Conservation (phyloP, 2,329 filamentous ascomycete species). For the Apiospora koreana region DNA sequence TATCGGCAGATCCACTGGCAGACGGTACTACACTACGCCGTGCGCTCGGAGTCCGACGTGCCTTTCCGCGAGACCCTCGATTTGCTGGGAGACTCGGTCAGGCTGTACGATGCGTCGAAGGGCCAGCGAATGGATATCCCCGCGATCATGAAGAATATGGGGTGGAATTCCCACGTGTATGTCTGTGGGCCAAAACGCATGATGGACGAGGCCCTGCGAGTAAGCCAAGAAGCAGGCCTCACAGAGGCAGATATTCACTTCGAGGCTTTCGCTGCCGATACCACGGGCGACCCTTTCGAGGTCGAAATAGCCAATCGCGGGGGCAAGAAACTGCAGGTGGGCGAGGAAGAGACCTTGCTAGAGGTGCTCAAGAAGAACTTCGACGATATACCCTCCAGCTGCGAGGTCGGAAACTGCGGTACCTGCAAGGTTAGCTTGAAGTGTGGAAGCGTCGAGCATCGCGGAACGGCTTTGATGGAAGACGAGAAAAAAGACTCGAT, state of each 20-base stretch:
- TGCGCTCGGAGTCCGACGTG: slow-evolving; percentile 51
- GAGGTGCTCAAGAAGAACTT: slow-evolving; percentile 48
- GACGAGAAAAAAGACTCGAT: slow-evolving; percentile 47
- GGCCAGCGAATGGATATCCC: slow-evolving; percentile 55
- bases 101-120: slow-evolving; percentile 53
- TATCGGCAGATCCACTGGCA: slow-evolving; percentile 48
- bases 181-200: slow-evolving; percentile 61
- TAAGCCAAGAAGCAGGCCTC: slow-evolving; percentile 44
- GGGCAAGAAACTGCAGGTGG: slow-evolving; percentile 41
- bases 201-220: slow-evolving; percentile 51
- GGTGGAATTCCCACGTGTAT: slow-evolving; percentile 55
- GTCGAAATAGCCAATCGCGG: slow-evolving; percentile 48
- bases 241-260: slow-evolving; percentile 56
- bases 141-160: slow-evolving; percentile 43
- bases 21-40: slow-evolving; percentile 59
- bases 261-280: slow-evolving; percentile 58
- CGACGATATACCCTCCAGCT: slow-evolving; percentile 47
- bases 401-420: slow-evolving; percentile 56
- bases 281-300: slow-evolving; percentile 60
- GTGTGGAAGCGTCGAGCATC: slow-evolving; percentile 47
- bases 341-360: slow-evolving; percentile 49
- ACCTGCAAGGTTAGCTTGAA: slow-evolving; percentile 49
- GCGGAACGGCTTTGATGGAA: slow-evolving; percentile 47
- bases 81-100: slow-evolving; percentile 41
- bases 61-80: slow-evolving; percentile 54